phyloP scores from a whole-genome alignment of 2,329 filamentous ascomycete genomes.

The Thelonectria discophora region DNA sequence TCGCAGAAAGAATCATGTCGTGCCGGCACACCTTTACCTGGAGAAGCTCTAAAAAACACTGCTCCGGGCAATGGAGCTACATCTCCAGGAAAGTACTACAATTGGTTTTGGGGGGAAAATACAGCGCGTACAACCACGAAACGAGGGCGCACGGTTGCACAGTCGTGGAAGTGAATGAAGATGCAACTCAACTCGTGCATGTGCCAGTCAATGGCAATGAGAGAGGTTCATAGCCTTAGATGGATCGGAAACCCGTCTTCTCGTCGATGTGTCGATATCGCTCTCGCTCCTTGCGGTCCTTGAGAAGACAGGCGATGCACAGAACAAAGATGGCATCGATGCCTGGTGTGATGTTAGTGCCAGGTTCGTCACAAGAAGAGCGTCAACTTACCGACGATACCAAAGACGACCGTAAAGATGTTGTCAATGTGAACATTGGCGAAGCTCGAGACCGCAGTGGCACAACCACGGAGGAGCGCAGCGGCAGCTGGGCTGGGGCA shows the following conservation, averaged over 20 bases:
- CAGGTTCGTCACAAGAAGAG: background rate
- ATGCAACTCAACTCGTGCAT: conserved; percentile 16
- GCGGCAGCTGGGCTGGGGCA: conserved; percentile 77
- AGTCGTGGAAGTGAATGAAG: conserved; percentile 21
- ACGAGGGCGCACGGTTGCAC: conserved; percentile 7
- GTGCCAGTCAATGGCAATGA: conserved; percentile 21
- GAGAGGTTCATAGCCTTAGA: conserved; percentile 46
- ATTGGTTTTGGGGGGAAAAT: conserved; percentile 10
- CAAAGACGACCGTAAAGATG: conserved; percentile 83
- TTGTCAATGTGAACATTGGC: conserved; percentile 76
- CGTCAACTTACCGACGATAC: conserved; percentile 69
- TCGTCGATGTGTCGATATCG: conserved; percentile 83
- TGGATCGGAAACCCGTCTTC: conserved; percentile 69
- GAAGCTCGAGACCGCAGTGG: conserved; percentile 72
- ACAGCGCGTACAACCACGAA: conserved; percentile 11
- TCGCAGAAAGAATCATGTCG: background rate
- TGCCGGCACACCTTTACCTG: background rate
- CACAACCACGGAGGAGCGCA: conserved; percentile 74
- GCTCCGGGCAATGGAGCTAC: conserved; percentile 7
- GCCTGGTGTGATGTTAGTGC: conserved; percentile 46
- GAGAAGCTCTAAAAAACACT: background rate
- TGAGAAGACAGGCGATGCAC: conserved; percentile 77
- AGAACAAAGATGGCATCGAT: conserved; percentile 75
- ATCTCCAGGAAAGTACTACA: conserved; percentile 17
- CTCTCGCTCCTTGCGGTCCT: conserved; percentile 82